Evolutionary conservation across 352 stramenopile genomes (phyloP).

Genomic region (Thraustotheca clavata): DNA sequence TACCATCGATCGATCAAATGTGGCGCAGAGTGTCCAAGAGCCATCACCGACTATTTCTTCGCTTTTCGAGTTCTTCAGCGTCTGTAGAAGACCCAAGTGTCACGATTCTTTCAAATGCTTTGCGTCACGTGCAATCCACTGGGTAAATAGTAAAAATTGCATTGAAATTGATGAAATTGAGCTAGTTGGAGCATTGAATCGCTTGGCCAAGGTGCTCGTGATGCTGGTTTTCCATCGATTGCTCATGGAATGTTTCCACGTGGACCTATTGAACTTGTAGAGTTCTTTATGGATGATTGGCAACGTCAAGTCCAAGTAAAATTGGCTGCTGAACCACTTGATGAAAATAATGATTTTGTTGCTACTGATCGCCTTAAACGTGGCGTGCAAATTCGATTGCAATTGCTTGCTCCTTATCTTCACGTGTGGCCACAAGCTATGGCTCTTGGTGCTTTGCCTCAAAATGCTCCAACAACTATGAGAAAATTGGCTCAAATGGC

Average conservation of each 20-base stretch:
- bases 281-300: conserved; percentile 75
- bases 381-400: conserved; percentile 53
- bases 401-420: conserved; percentile 56
- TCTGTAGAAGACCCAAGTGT: conserved; percentile 6
- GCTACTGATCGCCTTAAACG: conserved; percentile 73
- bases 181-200: conserved; percentile 68
- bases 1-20: no score
- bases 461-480: conserved; percentile 61
- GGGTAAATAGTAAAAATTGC: not conserved
- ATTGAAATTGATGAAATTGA: not conserved
- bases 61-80: not conserved
- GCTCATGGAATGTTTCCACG: conserved; percentile 76
- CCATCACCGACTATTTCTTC: no score
- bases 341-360: conserved; percentile 50
- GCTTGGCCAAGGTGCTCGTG: conserved; percentile 53
- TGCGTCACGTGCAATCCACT: conserved; percentile 1
- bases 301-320: conserved; percentile 35
- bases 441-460: conserved; percentile 61
- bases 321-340: conserved; percentile 48
- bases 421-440: conserved; percentile 38
- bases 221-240: conserved; percentile 63
- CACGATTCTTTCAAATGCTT: conserved; percentile 3
- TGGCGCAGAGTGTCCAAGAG: no score
- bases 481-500: conserved; percentile 57
- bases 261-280: conserved; percentile 67